Conservation (phyloP, 179 eudicot species). For the Patellifolia procumbens region DNA sequence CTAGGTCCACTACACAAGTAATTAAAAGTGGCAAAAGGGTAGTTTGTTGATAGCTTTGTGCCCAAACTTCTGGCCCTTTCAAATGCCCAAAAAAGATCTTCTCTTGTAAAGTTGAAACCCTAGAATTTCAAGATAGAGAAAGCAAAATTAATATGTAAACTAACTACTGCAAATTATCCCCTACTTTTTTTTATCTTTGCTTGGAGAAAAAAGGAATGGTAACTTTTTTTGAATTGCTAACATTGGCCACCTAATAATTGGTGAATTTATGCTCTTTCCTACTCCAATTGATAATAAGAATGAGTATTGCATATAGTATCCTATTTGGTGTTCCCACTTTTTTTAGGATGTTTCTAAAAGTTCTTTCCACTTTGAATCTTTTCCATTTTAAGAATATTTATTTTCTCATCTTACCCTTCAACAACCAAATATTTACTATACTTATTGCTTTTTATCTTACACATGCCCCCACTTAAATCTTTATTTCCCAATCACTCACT, state of each 20-base stretch:
- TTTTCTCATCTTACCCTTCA: too few relatives aligned
- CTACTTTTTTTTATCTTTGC: constrained; percentile 10
- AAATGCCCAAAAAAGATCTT: neutral
- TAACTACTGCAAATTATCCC: neutral
- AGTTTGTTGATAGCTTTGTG: neutral
- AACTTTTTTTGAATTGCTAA: too few relatives aligned
- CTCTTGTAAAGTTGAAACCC: neutral
- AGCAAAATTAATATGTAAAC: neutral
- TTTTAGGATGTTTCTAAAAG: too few relatives aligned
- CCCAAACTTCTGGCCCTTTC: neutral
- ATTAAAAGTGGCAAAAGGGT: neutral
- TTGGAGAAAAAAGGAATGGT: neutral
- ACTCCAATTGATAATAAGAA: neutral
- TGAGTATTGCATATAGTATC: neutral
- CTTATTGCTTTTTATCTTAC: too few relatives aligned
- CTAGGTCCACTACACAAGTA: too few relatives aligned
- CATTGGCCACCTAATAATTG: too few relatives aligned
- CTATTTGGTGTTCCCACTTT: too few relatives aligned
- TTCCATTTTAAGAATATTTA: too few relatives aligned
- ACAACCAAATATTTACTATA: too few relatives aligned
- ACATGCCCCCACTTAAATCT: too few relatives aligned
- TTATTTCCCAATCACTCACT: too few relatives aligned
- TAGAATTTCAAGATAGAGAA: neutral
- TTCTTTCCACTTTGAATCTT: too few relatives aligned
- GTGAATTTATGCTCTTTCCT: neutral